Evolutionary conservation across 768 basidiomycete species (phyloP).

Genomic region (Suillus tomentosus): DNA sequence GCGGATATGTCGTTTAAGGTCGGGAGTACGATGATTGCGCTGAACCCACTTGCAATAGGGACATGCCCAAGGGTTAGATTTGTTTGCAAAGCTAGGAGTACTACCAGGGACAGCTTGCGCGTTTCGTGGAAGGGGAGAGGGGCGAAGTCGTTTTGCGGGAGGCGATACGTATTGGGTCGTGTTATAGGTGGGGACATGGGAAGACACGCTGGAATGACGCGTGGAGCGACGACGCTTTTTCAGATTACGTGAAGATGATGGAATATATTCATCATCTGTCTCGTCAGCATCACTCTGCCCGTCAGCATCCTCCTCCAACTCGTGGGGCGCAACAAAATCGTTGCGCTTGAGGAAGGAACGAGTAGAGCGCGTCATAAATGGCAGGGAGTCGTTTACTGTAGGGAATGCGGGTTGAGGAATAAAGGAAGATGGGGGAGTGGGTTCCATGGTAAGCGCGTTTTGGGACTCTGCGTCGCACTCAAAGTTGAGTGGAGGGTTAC

Average conservation of each 20-base stretch:
- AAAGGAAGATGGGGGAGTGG: slow-evolving; percentile 2
- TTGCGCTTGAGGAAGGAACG: slow-evolving; percentile 13
- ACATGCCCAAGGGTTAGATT: slow-evolving; percentile 43
- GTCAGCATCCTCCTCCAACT: slow-evolving; percentile 33
- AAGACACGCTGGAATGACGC: slow-evolving; percentile 6
- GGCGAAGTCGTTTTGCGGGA: slow-evolving; percentile 30
- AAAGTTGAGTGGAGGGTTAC: slow-evolving; percentile 12
- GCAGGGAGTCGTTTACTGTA: slow-evolving; percentile 6
- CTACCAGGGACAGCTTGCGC: slow-evolving; percentile 37
- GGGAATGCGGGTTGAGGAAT: slow-evolving; percentile 1
- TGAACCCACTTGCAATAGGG: slow-evolving; percentile 51
- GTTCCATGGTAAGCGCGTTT: slow-evolving; percentile 2
- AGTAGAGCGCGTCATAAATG: slow-evolving; percentile 19
- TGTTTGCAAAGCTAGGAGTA: slow-evolving; percentile 22
- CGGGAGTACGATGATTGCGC: slow-evolving; percentile 52
- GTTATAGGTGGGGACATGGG: neutral
- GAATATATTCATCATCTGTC: slow-evolving; percentile 48
- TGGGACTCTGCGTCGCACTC: neutral
- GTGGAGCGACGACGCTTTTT: slow-evolving; percentile 35
- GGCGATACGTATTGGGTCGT: slow-evolving; percentile 7
- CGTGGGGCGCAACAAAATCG: slow-evolving; percentile 7
- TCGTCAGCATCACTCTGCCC: slow-evolving; percentile 41
- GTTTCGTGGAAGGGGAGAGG: slow-evolving; percentile 47
- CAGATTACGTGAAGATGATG: slow-evolving; percentile 37
- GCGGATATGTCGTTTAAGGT: slow-evolving; percentile 59